phyloP scores from a whole-genome alignment of 192 early-diverging fungal species.

The Kickxella alabastrina region DNA sequence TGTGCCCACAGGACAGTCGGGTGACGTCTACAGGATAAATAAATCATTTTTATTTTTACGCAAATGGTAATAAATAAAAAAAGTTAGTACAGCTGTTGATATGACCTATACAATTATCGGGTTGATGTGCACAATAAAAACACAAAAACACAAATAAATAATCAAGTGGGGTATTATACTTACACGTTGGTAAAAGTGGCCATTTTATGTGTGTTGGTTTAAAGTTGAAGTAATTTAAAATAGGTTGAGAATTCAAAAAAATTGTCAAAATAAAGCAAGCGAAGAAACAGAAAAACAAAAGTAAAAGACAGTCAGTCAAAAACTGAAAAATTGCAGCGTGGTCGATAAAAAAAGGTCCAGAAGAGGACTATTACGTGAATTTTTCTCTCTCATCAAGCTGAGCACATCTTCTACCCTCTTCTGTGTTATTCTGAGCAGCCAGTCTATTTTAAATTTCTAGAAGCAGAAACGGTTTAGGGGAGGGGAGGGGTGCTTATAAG shows the following conservation, averaged over 20 bases:
- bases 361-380: too few relatives aligned
- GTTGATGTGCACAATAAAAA: neutral
- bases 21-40: slow-evolving; percentile 26
- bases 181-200: too few relatives aligned
- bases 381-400: too few relatives aligned
- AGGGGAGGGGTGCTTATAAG: too few relatives aligned
- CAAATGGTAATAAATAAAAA: neutral
- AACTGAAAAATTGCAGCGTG: slow-evolving; percentile 5
- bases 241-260: neutral
- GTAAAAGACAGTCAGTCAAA: slow-evolving; percentile 5
- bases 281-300: neutral
- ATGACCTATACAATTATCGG: too few relatives aligned
- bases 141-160: neutral
- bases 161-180: neutral
- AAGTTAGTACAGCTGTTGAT: neutral
- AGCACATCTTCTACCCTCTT: too few relatives aligned
- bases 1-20: slow-evolving; percentile 90
- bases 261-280: neutral
- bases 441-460: too few relatives aligned
- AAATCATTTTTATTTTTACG: neutral
- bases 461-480: too few relatives aligned
- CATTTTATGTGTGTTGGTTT: too few relatives aligned
- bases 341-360: too few relatives aligned
- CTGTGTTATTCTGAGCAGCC: too few relatives aligned
- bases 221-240: neutral